Evolutionary conservation across 352 stramenopile genomes (phyloP), one percentile per base, ranked within the genome.

Genomic region (Phytophthora palmivora): DNA sequence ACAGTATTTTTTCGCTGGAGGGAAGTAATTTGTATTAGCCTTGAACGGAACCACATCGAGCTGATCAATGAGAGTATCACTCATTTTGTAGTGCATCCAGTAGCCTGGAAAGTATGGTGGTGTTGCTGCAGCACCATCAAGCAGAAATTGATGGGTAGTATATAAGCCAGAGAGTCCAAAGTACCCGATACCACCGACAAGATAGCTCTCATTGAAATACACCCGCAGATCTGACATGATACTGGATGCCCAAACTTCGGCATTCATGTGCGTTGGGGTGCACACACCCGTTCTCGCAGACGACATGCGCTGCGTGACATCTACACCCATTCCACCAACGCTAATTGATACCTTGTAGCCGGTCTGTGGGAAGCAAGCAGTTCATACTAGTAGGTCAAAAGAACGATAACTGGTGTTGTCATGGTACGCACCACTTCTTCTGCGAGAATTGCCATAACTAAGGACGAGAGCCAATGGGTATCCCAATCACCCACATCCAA

Each of bases 141-240:
- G n/a, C 2, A 82, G 67, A 26, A 87, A 82, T 18, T 75, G 47
- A 15, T 46, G 50, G 3, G 70, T 76, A 0, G 78, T 88, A 62
- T 87, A 89, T 8, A 89, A 19, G 0, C 79, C 78, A 14, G 75
- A 70, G 4, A 68, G 58, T 6, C 78, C 73, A 0, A 76, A 67
- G 56, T 86, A 87, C 0, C 76, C 77, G 2, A 82, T 32, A 2
- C 51, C 58, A 5, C 80, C 80, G 0, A 53, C 67, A 0, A 39
- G 22, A 37, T 76, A 85, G 16, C 65, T 77, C n/a, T 87, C 78
- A 51, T 91, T 88, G 9, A 69, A 59, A 53, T 84, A 88, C 19
- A 82, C 50, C 12, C 48, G 50, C 11, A 88, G 48, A 7, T 18
- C 28, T 3, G 45, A 43, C 18, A 85, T 67, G 1, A 73, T 78